Evolutionary conservation across 1,139 yeast species (phyloP), one percentile per base, ranked within the genome.

Genomic region (Candida pseudoviswanathii): DNA sequence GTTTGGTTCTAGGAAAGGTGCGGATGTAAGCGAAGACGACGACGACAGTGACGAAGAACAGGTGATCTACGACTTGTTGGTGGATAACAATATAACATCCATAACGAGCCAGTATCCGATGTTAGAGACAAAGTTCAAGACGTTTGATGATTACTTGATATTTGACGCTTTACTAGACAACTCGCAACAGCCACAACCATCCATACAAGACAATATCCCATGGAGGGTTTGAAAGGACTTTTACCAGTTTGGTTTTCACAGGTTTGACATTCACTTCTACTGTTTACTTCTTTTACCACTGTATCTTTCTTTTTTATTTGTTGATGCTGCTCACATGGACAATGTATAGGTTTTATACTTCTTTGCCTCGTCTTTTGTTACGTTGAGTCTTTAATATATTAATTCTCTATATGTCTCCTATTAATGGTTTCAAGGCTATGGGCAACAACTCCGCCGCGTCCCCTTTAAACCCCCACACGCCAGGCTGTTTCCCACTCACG

Each of bases 401-500:
- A n/a, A 36, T 27, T 39, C 25, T 27, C 36, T 44, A 48, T 47
- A 54, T 46, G 2, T 61, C 63, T 8, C 66, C 71, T 32, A 71
- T 58, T 36, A 78, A 54, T 26, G 86, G 91, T 58, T 75, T 81
- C 47, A 89, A 68, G 3, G 91, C 91, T 36, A 66, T 51, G 0
- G 96, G 96, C 30, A 90, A 69, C 64, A 81, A 68, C 49, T 80
- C 79, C 0, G 94, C 86, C 0, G 96, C 95, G 62, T 89, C 96
- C 1, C 97, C 97, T 51, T 76, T 68, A 61, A 89, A 89, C 30
- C 85, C 86, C 94, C 95, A 89, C 55, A 64, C 68, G 26, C 73
- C 77, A 6, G 67, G 67, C 16, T 70, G 75, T 42, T 71, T 67
- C 0, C 80, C 77, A 0, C 67, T 60, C 40, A 75, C 57, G 4